Evolutionary conservation across 805 yeast species (phyloP), one percentile per base, ranked within the genome.

Genomic region (Candida wancherniae): DNA sequence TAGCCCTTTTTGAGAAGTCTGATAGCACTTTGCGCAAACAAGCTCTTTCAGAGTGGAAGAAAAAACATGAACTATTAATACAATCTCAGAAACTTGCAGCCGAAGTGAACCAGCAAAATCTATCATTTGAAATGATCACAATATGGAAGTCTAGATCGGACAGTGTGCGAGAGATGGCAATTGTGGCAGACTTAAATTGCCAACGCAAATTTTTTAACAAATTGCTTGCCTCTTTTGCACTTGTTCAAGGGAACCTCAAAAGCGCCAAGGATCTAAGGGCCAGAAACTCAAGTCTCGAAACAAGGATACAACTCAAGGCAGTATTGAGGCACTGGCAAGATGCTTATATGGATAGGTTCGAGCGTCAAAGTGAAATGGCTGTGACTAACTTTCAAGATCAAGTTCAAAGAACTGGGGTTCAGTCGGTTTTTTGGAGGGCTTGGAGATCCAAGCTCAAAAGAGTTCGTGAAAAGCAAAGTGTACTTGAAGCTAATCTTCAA

Each of bases 281-380:
- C 15, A 19, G 9, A 15, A 13, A 3, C 26, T n/a, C 15, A 24
- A 9, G n/a, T 12, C 26, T 13, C 9, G 11, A 9, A 28, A 29
- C n/a, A 22, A n/a, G 22, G 14, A 6, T 37, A 12, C 22, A 20
- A 6, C 15, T 37, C 7, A 21, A 27, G 15, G 17, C 24, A 4
- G 28, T 25, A 4, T 21, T 35, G 29, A 22, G 9, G 17, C 39
- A 34, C 16, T 63, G 69, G 69, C 48, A 48, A 26, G 22, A 31
- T 1, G 30, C 31, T 2, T 52, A 50, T 32, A 40, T 44, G 4
- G 19, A 24, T 8, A 36, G 34, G 16, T 59, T 51, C 36, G 59
- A 58, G 22, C 25, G 19, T 5, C 24, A 36, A 6, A 40, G 54
- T 8, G 33, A 37, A 3, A 19, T 30, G 9, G 49, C 48, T 15